A percentile compares a stretch with the other conserved stretches of the same genome.
These are phyloP conservation scores for Microbotryum scabiosae DNA, from an alignment of 1,284 basidiomycete species.

Conservation along the genomic window DNA sequence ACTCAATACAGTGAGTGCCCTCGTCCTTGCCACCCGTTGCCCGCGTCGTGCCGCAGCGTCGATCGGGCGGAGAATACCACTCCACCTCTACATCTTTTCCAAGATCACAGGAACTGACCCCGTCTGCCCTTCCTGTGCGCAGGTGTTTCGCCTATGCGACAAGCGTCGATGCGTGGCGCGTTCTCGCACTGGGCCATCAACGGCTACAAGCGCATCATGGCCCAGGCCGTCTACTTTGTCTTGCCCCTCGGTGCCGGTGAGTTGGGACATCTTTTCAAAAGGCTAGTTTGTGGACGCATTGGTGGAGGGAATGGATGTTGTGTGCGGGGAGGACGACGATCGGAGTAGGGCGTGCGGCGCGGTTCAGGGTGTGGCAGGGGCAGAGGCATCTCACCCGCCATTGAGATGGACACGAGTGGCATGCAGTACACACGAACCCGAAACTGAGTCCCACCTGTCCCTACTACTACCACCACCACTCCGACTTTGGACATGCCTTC, in stretches of 20 bases:
- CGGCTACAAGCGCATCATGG: constrained; percentile 67
- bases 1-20: constrained; percentile 63
- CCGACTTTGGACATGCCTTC: too few relatives aligned
- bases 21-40: constrained; percentile 3
- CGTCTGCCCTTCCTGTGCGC: not conserved
- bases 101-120: not conserved
- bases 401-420: too few relatives aligned
- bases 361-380: too few relatives aligned
- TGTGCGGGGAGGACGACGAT: too few relatives aligned
- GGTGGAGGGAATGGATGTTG: too few relatives aligned
- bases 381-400: too few relatives aligned
- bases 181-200: constrained; percentile 75
- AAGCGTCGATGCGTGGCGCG: constrained; percentile 62
- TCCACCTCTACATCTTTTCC: constrained; percentile 1
- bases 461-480: too few relatives aligned
- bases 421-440: too few relatives aligned
- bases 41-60: not conserved
- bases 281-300: too few relatives aligned
- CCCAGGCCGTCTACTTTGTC: constrained; percentile 68
- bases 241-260: constrained; percentile 68
- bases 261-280: constrained; percentile 37
- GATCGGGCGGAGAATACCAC: not conserved
- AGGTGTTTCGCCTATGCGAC: constrained; percentile 75
- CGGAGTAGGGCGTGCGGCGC: too few relatives aligned
- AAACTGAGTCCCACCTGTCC: too few relatives aligned